Evolutionary conservation across 2,329 filamentous ascomycete genomes (phyloP).

Genomic region (Neodidymelliopsis sp.): DNA sequence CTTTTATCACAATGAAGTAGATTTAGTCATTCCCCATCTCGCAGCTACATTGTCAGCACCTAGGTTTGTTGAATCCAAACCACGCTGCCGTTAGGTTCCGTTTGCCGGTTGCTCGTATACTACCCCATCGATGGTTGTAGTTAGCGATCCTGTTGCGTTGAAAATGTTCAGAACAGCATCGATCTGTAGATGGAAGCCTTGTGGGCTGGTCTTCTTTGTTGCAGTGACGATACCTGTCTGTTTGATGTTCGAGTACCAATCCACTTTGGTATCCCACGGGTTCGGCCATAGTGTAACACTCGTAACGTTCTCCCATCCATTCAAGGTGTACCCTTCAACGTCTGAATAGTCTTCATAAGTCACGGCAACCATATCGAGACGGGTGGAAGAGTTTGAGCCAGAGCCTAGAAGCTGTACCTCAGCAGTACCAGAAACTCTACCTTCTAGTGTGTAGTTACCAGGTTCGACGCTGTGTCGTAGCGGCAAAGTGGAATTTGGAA

Average conservation of each 20-base stretch:
- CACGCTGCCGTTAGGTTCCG: no score
- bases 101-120: conserved; percentile 52
- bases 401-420: conserved; percentile 27
- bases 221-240: conserved; percentile 37
- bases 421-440: conserved; percentile 19
- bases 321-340: conserved; percentile 42
- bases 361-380: conserved; percentile 42
- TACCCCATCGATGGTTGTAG: conserved; percentile 48
- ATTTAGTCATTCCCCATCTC: no score
- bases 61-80: no score
- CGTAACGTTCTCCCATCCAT: conserved; percentile 49
- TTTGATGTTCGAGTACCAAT: conserved; percentile 52
- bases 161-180: conserved; percentile 52
- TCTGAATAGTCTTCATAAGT: conserved; percentile 51
- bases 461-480: background rate
- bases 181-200: conserved; percentile 52
- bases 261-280: conserved; percentile 34
- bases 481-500: conserved; percentile 20
- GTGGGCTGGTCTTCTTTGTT: conserved; percentile 51
- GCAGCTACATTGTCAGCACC: no score
- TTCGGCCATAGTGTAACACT: conserved; percentile 12
- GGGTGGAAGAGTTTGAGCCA: no score
- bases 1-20: no score
- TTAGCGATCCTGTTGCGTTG: conserved; percentile 52
- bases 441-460: conserved; percentile 23